A percentile compares a stretch with the other conserved stretches of the same genome.
Conservation (phyloP, 371 early-diverging fungal species). For the Rhizopus delemar region DNA sequence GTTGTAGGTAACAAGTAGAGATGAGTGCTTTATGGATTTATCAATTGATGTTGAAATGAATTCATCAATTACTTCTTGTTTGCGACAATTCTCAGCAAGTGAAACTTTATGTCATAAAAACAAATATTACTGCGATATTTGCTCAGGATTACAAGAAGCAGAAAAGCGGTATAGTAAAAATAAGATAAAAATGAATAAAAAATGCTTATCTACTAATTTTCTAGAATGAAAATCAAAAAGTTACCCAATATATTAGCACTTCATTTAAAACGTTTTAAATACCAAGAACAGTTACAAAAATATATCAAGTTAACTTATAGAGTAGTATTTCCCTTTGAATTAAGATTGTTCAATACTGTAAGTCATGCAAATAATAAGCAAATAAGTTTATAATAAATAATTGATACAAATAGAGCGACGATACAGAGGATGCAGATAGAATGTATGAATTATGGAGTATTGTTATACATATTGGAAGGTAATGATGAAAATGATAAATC, state of each 20-base stretch:
- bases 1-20: conserved; percentile 82
- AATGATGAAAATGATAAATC: not conserved
- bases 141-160: conserved; percentile 94
- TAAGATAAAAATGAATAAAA: not conserved
- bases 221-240: conserved; percentile 92
- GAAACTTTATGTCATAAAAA: conserved; percentile 93
- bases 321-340: conserved; percentile 91
- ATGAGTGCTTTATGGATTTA: conserved; percentile 94
- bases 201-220: not conserved
- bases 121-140: conserved; percentile 96
- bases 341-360: conserved; percentile 92
- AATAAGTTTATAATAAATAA: not conserved
- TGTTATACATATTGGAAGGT: conserved; percentile 93
- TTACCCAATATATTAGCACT: conserved; percentile 93
- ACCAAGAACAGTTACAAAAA: conserved; percentile 86
- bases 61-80: conserved; percentile 88
- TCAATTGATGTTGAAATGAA: conserved; percentile 95
- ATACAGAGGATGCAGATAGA: conserved; percentile 80
- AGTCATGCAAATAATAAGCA: conserved; percentile 5
- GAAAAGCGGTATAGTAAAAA: conserved; percentile 70
- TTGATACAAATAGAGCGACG: conserved; percentile 64
- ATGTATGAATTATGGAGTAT: conserved; percentile 88
- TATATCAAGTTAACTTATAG: conserved; percentile 93
- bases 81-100: conserved; percentile 91
- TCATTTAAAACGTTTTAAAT: conserved; percentile 96